These are phyloP conservation scores for Aspergillus jensenii DNA, from an alignment of 2,329 filamentous ascomycete genomes.

Conservation along the genomic window DNA sequence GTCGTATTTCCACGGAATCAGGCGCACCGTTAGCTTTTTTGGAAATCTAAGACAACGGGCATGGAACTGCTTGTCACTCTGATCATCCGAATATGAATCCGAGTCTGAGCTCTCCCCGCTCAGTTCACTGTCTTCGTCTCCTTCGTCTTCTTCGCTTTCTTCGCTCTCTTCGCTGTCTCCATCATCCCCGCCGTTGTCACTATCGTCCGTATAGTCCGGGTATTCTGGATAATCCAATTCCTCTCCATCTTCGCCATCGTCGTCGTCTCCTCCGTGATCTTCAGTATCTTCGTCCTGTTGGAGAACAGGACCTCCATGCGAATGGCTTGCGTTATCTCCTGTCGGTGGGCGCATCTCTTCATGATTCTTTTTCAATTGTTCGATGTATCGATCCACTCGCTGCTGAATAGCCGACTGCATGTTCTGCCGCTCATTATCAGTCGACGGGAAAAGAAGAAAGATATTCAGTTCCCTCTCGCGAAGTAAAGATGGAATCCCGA, in stretches of 20 bases:
- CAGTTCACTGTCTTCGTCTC: neutral
- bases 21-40: neutral
- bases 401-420: neutral
- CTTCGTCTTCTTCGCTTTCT: neutral
- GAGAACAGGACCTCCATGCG: neutral
- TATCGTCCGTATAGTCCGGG: too few relatives aligned
- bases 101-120: neutral
- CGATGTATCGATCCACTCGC: neutral
- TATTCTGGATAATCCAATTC: too few relatives aligned
- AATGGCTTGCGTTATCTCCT: neutral
- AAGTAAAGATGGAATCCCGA: neutral
- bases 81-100: neutral
- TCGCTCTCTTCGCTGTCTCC: neutral
- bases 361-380: neutral
- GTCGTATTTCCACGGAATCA: neutral
- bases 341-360: neutral
- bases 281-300: neutral
- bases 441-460: neutral
- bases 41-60: neutral
- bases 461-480: neutral
- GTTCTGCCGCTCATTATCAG: neutral
- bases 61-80: constrained; percentile 1
- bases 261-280: neutral
- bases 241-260: too few relatives aligned
- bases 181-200: neutral